Conservation (phyloP, 2,329 filamentous ascomycete species). For the Xylaria digitata region DNA sequence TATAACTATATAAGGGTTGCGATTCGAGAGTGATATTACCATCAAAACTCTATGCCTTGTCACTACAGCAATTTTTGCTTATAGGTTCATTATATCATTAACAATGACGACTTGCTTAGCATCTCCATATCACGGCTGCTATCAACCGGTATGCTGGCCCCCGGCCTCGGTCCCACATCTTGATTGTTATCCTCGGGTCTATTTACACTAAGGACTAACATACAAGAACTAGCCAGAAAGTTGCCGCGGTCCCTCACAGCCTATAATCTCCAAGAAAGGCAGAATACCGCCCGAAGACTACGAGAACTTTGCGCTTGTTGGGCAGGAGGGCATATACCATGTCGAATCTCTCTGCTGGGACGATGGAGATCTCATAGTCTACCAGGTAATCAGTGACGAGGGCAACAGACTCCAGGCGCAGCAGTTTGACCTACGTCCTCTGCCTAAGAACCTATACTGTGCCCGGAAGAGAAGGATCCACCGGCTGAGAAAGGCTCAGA, state of each 20-base stretch:
- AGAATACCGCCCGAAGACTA: neutral
- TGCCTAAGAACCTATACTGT: neutral
- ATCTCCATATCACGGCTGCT: neutral
- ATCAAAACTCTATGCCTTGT: no score
- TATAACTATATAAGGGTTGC: no score
- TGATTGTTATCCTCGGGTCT: neutral
- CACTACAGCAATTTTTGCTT: no score
- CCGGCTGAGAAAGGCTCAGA: conserved; percentile 1
- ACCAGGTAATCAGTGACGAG: conserved; percentile 2
- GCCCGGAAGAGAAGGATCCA: conserved; percentile 11
- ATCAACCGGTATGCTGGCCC: neutral
- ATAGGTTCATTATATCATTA: no score
- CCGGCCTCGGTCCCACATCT: no score
- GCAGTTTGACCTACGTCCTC: conserved; percentile 1
- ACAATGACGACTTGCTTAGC: no score
- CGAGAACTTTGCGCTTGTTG: neutral
- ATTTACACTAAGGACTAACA: conserved; percentile 1
- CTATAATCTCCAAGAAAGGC: neutral
- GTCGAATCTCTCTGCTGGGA: conserved; percentile 5
- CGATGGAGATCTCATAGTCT: conserved; percentile 10
- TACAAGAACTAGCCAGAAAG: conserved; percentile 4
- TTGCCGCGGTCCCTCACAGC: neutral
- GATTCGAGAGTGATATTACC: no score
- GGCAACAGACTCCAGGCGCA: conserved; percentile 9
- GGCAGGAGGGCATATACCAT: conserved; percentile 2